Base-by-base conservation (phyloP, 768 basidiomycete species). In the Fomitopsis serialis region DNA sequence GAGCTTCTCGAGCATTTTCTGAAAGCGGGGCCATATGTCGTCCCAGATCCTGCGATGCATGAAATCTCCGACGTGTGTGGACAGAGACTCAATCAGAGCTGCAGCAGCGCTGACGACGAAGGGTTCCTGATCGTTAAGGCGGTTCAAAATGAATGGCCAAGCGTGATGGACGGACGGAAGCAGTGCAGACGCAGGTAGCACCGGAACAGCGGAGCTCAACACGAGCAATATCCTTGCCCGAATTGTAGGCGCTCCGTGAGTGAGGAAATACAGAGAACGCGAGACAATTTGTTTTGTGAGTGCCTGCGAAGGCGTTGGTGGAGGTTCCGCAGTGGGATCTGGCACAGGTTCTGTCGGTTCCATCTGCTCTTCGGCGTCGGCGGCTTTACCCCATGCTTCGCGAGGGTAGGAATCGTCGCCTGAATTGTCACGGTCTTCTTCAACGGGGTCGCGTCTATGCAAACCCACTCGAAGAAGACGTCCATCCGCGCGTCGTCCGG, bases 141-240 rank as follows among this genome's bases (percentile, higher is more conserved):
- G 80, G 60, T 92, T 92, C 52, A 98, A 70, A 59, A 99, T 82
- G 67, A 87, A 91, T n/a, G 92, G 92, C 97, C 97, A 99, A 1
- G 90, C 87, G 21, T 80, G 78, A 68, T 98, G 90, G 34, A 98
- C 80, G 4, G 88, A 78, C 2, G 93, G 89, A 37, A 98, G 78
- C 17, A 98, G 78, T 15, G 87, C 81, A 12, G 84, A 80, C 61
- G 86, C 85, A 0, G 78, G 78, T 21, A 85, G 74, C 6, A 94
- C 83, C 0, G 87, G 80, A 3, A 90, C 81, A 1, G 94, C 84
- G 1, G 83, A 79, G 12, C 80, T 72, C 37, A 99, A 73, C 13
- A 99, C 76, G 2, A 76, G 70, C 47, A 98, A 75, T 44, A 98
- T 90, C 19, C 86, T 82, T 2, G 89, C 82, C 10, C 95, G 89